These are phyloP conservation scores for Polychytrium aggregatum DNA, from an alignment of 192 early-diverging fungal species.

Conservation along the genomic window DNA sequence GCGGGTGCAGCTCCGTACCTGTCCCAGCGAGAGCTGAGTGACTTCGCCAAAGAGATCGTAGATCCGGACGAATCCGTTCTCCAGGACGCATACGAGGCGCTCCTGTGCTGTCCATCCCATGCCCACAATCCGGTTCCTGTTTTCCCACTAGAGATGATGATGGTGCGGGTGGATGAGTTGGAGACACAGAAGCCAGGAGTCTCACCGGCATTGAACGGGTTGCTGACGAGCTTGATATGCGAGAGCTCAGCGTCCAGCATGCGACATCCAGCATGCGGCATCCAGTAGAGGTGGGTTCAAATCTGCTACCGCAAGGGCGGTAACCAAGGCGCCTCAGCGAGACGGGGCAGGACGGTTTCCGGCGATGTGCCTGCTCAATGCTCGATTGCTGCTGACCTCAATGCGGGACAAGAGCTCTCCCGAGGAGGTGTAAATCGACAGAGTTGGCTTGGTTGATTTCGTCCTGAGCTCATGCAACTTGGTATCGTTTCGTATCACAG, in stretches of 20 bases:
- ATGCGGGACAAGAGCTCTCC: conserved; percentile 79
- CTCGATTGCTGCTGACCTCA: conserved; percentile 44
- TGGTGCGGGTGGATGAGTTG: neutral
- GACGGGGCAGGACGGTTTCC: no score
- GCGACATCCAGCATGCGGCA: no score
- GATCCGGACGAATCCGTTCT: conserved; percentile 71
- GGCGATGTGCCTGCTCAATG: no score
- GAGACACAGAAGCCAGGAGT: neutral
- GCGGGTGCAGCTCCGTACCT: conserved; percentile 47
- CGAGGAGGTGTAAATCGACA: conserved; percentile 76
- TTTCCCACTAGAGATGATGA: conserved; percentile 57
- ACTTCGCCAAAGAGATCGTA: conserved; percentile 75
- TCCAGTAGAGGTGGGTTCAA: no score
- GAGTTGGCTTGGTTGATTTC: conserved; percentile 63
- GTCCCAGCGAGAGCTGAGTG: conserved; percentile 67
- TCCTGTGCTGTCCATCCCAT: conserved; percentile 89
- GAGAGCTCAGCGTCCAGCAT: no score
- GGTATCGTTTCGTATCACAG: conserved; percentile 84
- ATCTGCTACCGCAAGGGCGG: no score
- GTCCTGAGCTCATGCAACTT: conserved; percentile 66
- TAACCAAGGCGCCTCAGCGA: no score
- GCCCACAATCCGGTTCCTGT: conserved; percentile 72
- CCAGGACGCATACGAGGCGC: conserved; percentile 75
- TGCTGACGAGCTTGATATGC: neutral
- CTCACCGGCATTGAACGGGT: neutral